These are phyloP conservation scores for Tricholoma furcatifolium DNA, from an alignment of 768 basidiomycete genomes.

Conservation along the genomic window DNA sequence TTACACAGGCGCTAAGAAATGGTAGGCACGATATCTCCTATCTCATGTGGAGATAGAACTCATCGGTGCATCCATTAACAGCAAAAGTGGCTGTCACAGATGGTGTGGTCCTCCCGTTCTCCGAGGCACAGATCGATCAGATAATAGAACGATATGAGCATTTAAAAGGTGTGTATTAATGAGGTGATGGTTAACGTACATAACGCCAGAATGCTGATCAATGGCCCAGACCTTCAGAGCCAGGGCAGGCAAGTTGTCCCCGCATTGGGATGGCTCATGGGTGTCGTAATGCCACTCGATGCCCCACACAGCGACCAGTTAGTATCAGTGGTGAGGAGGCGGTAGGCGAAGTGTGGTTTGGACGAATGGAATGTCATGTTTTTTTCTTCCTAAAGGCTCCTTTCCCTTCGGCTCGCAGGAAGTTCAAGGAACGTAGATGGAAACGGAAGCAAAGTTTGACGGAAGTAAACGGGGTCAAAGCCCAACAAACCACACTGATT, in stretches of 20 bases:
- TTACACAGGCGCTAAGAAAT: background rate
- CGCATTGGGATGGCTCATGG: slow-evolving; percentile 40
- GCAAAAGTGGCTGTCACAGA: slow-evolving; percentile 28
- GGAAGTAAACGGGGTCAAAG: slow-evolving; percentile 31
- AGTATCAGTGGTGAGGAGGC: slow-evolving; percentile 30
- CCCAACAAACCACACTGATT: slow-evolving; percentile 1
- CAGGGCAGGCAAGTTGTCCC: slow-evolving; percentile 30
- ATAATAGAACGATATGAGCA: slow-evolving; percentile 35
- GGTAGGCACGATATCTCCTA: slow-evolving; percentile 2
- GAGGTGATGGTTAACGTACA: background rate
- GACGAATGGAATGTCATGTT: background rate
- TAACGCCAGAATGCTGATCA: slow-evolving; percentile 4
- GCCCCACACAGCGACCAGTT: slow-evolving; percentile 26
- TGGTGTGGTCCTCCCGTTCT: slow-evolving; percentile 35
- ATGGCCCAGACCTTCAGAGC: slow-evolving; percentile 24
- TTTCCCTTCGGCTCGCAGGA: background rate
- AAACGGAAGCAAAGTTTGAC: slow-evolving; percentile 32
- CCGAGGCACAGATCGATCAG: slow-evolving; percentile 34
- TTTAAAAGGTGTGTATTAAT: slow-evolving; percentile 30
- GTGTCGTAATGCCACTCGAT: slow-evolving; percentile 43
- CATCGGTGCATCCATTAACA: slow-evolving; percentile 13
- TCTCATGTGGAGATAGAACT: background rate
- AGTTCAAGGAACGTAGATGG: slow-evolving; percentile 10
- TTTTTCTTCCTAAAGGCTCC: background rate
- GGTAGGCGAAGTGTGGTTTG: slow-evolving; percentile 6